phyloP scores from a whole-genome alignment of 305 asterid genomes.

The Coffea humblotiana region DNA sequence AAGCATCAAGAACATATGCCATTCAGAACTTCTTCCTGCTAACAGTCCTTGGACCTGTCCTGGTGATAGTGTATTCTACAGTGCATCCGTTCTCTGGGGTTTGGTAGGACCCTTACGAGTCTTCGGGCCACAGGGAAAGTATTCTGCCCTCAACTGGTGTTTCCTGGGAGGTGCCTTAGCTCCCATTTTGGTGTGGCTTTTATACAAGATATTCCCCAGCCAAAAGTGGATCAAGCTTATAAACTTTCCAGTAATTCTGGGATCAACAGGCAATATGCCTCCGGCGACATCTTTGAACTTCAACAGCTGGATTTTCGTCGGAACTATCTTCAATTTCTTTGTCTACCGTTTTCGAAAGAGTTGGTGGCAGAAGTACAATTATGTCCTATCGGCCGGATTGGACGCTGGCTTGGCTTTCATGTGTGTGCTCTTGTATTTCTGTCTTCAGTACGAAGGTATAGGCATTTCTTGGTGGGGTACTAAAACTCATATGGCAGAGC shows the following conservation, averaged over 20 bases:
- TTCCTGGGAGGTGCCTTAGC: conserved; percentile 59
- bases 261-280: conserved; percentile 52
- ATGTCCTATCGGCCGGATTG: conserved; percentile 67
- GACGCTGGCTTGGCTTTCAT: conserved; percentile 84
- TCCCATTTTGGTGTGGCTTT: conserved; percentile 48
- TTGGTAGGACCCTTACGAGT: conserved; percentile 62
- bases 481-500: conserved; percentile 32
- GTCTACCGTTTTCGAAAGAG: conserved; percentile 45
- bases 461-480: conserved; percentile 63
- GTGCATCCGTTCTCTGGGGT: conserved; percentile 88
- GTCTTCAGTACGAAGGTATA: conserved; percentile 24
- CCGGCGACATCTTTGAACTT: conserved; percentile 67
- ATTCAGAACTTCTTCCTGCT: conserved; percentile 45
- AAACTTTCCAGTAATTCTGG: conserved; percentile 63
- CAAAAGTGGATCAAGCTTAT: conserved; percentile 53
- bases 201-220: conserved; percentile 48
- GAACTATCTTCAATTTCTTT: conserved; percentile 14
- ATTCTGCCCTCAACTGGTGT: conserved; percentile 63
- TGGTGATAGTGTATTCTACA: conserved; percentile 52
- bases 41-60: conserved; percentile 84
- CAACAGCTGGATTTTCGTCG: conserved; percentile 61
- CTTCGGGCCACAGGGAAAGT: conserved; percentile 56
- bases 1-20: conserved; percentile 55
- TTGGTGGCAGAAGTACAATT: conserved; percentile 82
- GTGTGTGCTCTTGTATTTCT: conserved; percentile 58